A percentile compares a stretch with the other conserved stretches of the same genome.
Evolutionary conservation across 2,329 filamentous ascomycete species (phyloP).

Genomic region (Daldinia sp.): DNA sequence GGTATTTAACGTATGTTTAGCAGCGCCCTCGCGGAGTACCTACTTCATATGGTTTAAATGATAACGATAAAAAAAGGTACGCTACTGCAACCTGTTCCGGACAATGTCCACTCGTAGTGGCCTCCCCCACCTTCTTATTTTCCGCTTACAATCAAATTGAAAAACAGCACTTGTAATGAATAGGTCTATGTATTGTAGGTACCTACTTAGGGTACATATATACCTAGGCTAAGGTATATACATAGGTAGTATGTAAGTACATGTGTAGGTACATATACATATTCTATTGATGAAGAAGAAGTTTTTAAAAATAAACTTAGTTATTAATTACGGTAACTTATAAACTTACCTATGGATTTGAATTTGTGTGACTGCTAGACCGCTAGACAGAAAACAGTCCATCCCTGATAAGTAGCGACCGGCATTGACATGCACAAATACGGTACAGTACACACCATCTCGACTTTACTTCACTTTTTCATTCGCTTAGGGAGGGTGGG

Average conservation of each 20-base stretch:
- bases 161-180: too few relatives aligned
- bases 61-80: slow-evolving; percentile 22
- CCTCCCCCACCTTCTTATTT: slow-evolving; percentile 15
- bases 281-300: background rate
- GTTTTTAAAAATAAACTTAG: slow-evolving; percentile 2
- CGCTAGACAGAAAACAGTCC: slow-evolving; percentile 17
- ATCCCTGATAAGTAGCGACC: slow-evolving; percentile 10
- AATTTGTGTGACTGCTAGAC: slow-evolving; percentile 27
- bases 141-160: slow-evolving; percentile 1
- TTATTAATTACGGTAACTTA: slow-evolving; percentile 4
- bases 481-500: slow-evolving; percentile 1
- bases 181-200: too few relatives aligned
- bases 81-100: slow-evolving; percentile 21
- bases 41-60: slow-evolving; percentile 27
- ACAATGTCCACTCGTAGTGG: slow-evolving; percentile 8
- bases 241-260: too few relatives aligned
- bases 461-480: slow-evolving; percentile 6
- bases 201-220: too few relatives aligned
- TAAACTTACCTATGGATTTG: too few relatives aligned
- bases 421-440: slow-evolving; percentile 16
- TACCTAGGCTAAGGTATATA: background rate
- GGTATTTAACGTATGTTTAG: slow-evolving; percentile 16
- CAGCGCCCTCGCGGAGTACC: slow-evolving; percentile 18
- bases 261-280: too few relatives aligned
- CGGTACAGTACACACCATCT: slow-evolving; percentile 25